Percentiles rank a stretch among this genome's conserved stretches.
Evolutionary conservation across 2,329 filamentous ascomycete genomes (phyloP).

Genomic region (Ceratocystiopsis sp.): DNA sequence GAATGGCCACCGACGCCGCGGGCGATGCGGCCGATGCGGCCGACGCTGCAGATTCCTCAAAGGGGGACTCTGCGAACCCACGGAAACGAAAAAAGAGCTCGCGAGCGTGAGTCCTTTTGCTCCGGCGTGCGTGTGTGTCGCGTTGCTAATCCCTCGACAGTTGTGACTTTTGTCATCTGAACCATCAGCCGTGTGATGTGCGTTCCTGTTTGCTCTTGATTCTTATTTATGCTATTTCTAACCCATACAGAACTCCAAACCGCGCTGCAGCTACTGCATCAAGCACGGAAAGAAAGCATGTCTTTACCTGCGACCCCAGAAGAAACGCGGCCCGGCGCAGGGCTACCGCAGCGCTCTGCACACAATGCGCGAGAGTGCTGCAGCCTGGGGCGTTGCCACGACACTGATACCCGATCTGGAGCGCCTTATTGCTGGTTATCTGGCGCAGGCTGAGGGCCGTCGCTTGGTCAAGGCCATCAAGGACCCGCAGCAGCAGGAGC

Average conservation of each 20-base stretch:
- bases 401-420: conserved; percentile 19
- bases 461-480: conserved; percentile 17
- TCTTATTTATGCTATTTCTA: too few species aligned
- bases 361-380: conserved; percentile 22
- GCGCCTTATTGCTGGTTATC: conserved; percentile 19
- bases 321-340: conserved; percentile 21
- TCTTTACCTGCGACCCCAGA: conserved; percentile 21
- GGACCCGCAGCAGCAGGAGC: conserved; percentile 20
- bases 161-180: conserved; percentile 29
- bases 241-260: conserved; percentile 19
- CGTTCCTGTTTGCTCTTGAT: background rate
- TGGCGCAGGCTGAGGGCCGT: conserved; percentile 15
- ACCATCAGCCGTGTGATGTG: conserved; percentile 28
- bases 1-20: background rate
- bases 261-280: conserved; percentile 28
- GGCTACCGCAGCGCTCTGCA: conserved; percentile 22
- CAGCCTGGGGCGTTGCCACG: conserved; percentile 21
- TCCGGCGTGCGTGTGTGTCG: background rate
- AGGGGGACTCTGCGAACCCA: conserved; percentile 11
- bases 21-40: conserved; percentile 4
- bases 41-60: conserved; percentile 7
- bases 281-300: conserved; percentile 22
- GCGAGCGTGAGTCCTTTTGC: conserved; percentile 14
- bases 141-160: conserved; percentile 12
- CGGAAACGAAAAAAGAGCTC: conserved; percentile 21